Evolutionary conservation across 345 rosid species (phyloP), one percentile per base, ranked within the genome.

Genomic region (Fremontodendron californicum): DNA sequence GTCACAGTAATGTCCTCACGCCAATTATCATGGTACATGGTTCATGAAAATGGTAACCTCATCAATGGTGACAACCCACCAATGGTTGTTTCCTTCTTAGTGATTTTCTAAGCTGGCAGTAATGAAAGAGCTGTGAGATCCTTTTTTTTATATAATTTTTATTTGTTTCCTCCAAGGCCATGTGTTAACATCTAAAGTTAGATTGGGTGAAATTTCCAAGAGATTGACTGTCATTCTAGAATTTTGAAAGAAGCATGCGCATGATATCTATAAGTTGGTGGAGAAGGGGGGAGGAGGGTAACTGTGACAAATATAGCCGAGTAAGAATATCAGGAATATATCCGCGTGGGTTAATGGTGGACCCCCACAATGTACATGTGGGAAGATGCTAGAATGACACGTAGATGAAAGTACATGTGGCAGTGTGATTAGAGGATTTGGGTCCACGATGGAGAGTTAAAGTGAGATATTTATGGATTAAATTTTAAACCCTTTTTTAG

Each of bases 321-420:
- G n/a, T n/a, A n/a, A n/a, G n/a, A n/a, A n/a, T n/a, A n/a, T n/a
- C n/a, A 9, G 39, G 48, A 39, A 74, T 63, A 54, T 48, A 13
- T 70, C 75, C 66, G 75, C 80, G 27, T 75, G 80, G 75, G 79
- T 65, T 78, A 64, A 6, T 71, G 83, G 85, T 37, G 82, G 84
- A 37, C 46, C 55, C 72, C 80, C n/a, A 13, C 6, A 0, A 7
- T 43, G 25, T 58, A 78, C 29, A 60, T 67, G 49, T 23, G 11
- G 4, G 23, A 9, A 15, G n/a, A n/a, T n/a, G 19, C 39, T 13
- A 13, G 11, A 0, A 4, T 46, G 77, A 46, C 82, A 84, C 81
- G 76, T 81, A 33, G 73, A 66, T 6, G 1, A 9, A 27, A 18
- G 2, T 37, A 39, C 70, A 77, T 72, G 19, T 83, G 81, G 75